These are phyloP conservation scores for Pythium pyrilobum DNA, from an alignment of 352 stramenopile genomes.

Conservation along the genomic window DNA sequence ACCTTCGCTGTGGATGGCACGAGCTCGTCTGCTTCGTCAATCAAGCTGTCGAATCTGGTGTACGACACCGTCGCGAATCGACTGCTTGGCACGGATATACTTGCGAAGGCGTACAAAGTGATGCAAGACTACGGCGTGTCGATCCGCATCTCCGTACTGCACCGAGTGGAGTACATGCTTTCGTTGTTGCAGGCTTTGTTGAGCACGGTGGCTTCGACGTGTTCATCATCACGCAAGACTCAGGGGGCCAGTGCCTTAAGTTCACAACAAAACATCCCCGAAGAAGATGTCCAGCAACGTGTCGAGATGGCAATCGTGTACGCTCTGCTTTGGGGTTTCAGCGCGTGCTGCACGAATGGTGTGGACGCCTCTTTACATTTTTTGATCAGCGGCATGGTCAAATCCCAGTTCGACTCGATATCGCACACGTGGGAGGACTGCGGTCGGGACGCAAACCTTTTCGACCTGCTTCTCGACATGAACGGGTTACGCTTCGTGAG, in stretches of 20 bases:
- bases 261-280: not conserved
- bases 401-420: conserved; percentile 19
- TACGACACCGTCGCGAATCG: conserved; percentile 23
- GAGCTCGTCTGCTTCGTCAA: not conserved
- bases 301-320: conserved; percentile 54
- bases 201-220: conserved; percentile 8
- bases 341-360: conserved; percentile 4
- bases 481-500: conserved; percentile 20
- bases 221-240: conserved; percentile 8
- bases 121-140: conserved; percentile 27
- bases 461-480: conserved; percentile 22
- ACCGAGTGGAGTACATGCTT: conserved; percentile 38
- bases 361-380: conserved; percentile 8
- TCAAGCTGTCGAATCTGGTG: not conserved
- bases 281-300: conserved; percentile 19
- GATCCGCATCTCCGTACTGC: conserved; percentile 26
- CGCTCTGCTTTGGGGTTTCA: conserved; percentile 43
- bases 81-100: conserved; percentile 20
- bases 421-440: conserved; percentile 22
- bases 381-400: conserved; percentile 24
- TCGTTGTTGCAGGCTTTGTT: conserved; percentile 42
- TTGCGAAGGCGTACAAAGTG: conserved; percentile 17
- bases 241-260: not conserved
- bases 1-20: not conserved
- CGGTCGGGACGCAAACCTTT: conserved; percentile 21